Base-by-base conservation (phyloP, 2,329 filamentous ascomycete species). In the Arthrinium phaeospermum region DNA sequence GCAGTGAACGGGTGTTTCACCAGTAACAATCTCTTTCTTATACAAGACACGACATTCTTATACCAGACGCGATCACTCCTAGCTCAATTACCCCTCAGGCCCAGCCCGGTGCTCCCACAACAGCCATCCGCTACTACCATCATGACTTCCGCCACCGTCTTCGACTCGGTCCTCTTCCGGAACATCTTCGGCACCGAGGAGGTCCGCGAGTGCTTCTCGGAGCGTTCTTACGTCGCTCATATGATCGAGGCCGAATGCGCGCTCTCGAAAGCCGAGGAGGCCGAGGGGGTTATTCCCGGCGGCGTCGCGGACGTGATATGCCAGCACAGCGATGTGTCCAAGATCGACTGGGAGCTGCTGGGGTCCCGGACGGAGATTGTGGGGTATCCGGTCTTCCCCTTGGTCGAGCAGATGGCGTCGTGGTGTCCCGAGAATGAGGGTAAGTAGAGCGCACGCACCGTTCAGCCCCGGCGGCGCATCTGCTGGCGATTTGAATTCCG, bases 371-470 rank as follows among this genome's bases (percentile, higher is more conserved):
- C 87, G 0, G 87, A 89, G 68, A 87, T 87, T 64, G 86, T 89
- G 0, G 87, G 87, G 1, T 89, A 89, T 71, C 87, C 87, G 0
- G 86, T 89, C 12, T 80, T 89, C 0, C 85, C 86, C 0, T 75
- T 89, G 16, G 84, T 88, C 3, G 81, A 84, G 47, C 87, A 89
- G 72, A 77, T 89, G 34, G 83, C 83, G 1, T 79, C 80, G 41
- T 77, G 77, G 49, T 79, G 80, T 24, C 79, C 81, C 4, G 80
- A 82, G 2, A 80, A 73, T 14, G 73, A 47, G 80, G 76, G 79
- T 79, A 73, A 72, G 75, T 74, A 49, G 51, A 27, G 30, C 78
- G 78, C n/a, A 78, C 76, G 34, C 77, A 5, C 46, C 46, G 7
- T 47, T 47, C 46, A 22, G 34, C n/a, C 34, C 34, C 34, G 34